A percentile compares a stretch with the other conserved stretches of the same genome.
phyloP scores from a whole-genome alignment of 306 rosid genomes.

The Arachis hypogaea region DNA sequence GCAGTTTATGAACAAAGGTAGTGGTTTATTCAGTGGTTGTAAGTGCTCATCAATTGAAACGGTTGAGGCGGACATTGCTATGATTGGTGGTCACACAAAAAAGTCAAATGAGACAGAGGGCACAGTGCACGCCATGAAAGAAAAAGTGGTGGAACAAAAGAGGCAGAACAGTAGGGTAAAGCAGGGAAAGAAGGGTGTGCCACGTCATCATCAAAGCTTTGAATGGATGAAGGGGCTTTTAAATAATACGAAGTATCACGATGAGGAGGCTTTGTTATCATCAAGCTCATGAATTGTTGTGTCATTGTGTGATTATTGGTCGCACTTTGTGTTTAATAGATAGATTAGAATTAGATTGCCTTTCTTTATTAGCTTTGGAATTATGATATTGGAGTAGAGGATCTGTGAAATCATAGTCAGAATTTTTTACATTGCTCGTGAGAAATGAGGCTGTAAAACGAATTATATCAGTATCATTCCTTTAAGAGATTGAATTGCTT shows the following conservation, averaged over 20 bases:
- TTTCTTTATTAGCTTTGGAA: slow-evolving; percentile 12
- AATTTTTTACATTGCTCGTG: slow-evolving; percentile 22
- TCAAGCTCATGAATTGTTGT: slow-evolving; percentile 30
- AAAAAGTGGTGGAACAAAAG: slow-evolving; percentile 49
- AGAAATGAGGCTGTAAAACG: slow-evolving; percentile 8
- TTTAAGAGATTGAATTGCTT: neutral
- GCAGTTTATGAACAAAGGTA: slow-evolving; percentile 38
- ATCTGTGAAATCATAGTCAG: slow-evolving; percentile 28
- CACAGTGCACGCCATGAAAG: slow-evolving; percentile 47
- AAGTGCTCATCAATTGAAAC: slow-evolving; percentile 61
- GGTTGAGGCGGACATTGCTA: slow-evolving; percentile 39
- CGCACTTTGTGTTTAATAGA: slow-evolving; percentile 21
- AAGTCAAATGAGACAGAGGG: slow-evolving; percentile 35
- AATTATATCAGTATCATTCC: neutral
- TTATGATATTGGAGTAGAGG: slow-evolving; percentile 28
- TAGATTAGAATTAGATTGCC: slow-evolving; percentile 1
- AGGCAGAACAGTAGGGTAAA: slow-evolving; percentile 50
- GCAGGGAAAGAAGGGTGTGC: slow-evolving; percentile 55
- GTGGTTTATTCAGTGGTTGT: slow-evolving; percentile 56
- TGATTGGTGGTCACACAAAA: slow-evolving; percentile 36
- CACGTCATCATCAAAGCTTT: slow-evolving; percentile 55
- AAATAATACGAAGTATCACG: slow-evolving; percentile 50
- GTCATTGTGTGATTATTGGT: neutral
- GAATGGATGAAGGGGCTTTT: slow-evolving; percentile 72
- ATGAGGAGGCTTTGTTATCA: slow-evolving; percentile 32